phyloP scores from a whole-genome alignment of 345 rosid species.

The Physaria fendleri region DNA sequence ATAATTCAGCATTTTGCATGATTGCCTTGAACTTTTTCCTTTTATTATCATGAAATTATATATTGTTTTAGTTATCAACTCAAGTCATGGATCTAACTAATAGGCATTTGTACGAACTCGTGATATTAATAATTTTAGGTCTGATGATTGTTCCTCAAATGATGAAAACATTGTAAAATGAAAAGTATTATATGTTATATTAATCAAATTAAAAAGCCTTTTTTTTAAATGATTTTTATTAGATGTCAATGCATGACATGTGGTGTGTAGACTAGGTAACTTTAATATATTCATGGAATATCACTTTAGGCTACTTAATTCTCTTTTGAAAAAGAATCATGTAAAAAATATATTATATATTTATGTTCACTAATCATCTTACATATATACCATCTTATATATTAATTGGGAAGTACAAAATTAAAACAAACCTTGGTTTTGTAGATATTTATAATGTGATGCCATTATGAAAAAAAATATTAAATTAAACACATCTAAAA shows the following conservation, averaged over 20 bases:
- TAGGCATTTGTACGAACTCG: conserved; percentile 8
- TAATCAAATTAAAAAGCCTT: background rate
- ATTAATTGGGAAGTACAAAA: no score
- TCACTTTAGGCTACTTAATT: background rate
- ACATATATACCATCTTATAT: background rate
- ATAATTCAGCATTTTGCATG: conserved; percentile 11
- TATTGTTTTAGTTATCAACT: no score
- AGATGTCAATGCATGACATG: conserved; percentile 25
- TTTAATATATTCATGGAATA: conserved; percentile 4
- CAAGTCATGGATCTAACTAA: no score
- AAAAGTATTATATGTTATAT: conserved; percentile 3
- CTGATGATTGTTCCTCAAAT: conserved; percentile 16
- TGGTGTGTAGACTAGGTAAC: conserved; percentile 14
- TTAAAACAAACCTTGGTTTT: no score
- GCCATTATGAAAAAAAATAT: no score
- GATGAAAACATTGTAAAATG: conserved; percentile 15
- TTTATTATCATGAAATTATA: no score
- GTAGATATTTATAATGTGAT: no score
- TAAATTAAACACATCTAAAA: no score
- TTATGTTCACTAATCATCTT: background rate
- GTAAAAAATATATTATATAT: background rate
- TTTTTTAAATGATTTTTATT: background rate
- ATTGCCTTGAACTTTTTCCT: background rate
- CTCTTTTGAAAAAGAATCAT: background rate
- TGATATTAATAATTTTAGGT: conserved; percentile 12